Conservation (phyloP, 169 alveolate genomes). For the Cryptosporidium felis region DNA sequence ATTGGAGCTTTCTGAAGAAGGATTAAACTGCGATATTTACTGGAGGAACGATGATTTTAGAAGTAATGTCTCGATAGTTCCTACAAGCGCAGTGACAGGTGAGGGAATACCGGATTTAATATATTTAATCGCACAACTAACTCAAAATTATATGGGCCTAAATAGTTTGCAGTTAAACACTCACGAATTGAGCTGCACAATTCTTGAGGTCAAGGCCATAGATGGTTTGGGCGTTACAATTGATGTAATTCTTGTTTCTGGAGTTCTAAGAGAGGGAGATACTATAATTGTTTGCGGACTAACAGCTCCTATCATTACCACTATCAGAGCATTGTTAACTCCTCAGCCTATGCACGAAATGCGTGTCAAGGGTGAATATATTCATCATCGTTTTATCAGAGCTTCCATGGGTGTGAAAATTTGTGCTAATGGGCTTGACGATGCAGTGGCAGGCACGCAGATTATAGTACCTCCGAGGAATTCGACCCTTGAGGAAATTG, state of each 20-base stretch:
- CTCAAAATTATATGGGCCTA: constrained; percentile 88
- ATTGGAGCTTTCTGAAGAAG: constrained; percentile 94
- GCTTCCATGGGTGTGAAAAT: constrained; percentile 97
- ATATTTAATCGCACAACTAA: constrained; percentile 88
- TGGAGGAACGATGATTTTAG: constrained; percentile 95
- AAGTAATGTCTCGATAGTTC: constrained; percentile 94
- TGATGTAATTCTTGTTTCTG: constrained; percentile 98
- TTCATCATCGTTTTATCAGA: constrained; percentile 88
- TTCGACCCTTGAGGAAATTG: constrained; percentile 73
- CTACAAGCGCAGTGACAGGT: constrained; percentile 99
- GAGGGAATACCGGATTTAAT: constrained; percentile 98
- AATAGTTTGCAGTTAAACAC: constrained; percentile 82
- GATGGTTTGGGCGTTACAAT: constrained; percentile 99
- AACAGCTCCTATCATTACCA: constrained; percentile 96
- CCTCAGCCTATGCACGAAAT: constrained; percentile 99
- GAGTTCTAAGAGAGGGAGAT: constrained; percentile 93
- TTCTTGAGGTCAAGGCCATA: constrained; percentile 94
- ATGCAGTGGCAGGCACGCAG: constrained; percentile 97
- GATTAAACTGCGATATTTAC: constrained; percentile 93
- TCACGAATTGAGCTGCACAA: constrained; percentile 93
- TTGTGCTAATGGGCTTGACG: constrained; percentile 95
- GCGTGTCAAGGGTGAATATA: constrained; percentile 98
- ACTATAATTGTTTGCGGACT: constrained; percentile 95
- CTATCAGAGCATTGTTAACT: constrained; percentile 95
- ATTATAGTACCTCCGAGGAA: constrained; percentile 84